phyloP scores from a whole-genome alignment of 2,329 filamentous ascomycete genomes.

The Microdochium paspali region DNA sequence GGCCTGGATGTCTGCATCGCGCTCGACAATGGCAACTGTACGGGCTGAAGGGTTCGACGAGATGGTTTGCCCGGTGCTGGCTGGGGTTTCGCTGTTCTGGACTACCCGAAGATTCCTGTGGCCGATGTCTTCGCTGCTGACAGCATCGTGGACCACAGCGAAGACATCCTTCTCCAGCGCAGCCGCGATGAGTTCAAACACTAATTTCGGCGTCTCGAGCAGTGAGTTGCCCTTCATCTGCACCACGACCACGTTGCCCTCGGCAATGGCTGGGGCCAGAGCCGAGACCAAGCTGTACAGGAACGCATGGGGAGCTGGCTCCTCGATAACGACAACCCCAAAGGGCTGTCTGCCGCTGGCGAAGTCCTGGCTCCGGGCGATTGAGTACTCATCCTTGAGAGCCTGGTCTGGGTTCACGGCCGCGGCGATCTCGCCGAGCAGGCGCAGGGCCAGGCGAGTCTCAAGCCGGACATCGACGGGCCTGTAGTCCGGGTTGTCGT shows the following conservation, averaged over 20 bases:
- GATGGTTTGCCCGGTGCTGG: too few species aligned
- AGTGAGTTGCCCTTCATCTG: constrained; percentile 15
- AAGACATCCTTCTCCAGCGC: constrained; percentile 8
- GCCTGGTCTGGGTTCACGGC: constrained; percentile 14
- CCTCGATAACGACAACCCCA: constrained; percentile 20
- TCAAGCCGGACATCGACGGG: constrained; percentile 22
- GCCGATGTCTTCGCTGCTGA: constrained; percentile 3
- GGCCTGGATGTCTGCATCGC: constrained; percentile 41
- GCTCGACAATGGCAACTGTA: constrained; percentile 47
- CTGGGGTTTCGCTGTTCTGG: too few species aligned
- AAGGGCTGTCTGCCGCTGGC: constrained; percentile 9
- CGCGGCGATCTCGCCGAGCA: constrained; percentile 18
- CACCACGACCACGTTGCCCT: constrained; percentile 23
- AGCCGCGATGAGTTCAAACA: constrained; percentile 13
- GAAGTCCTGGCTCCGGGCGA: constrained; percentile 15
- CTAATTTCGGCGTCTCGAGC: constrained; percentile 9
- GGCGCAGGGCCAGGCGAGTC: constrained; percentile 18
- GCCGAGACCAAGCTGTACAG: constrained; percentile 21
- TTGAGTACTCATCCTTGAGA: constrained; percentile 19
- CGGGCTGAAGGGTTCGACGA: background rate
- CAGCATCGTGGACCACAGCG: constrained; percentile 16
- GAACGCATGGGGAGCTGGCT: constrained; percentile 16
- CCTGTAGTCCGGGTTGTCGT: constrained; percentile 16
- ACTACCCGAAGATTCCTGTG: background rate
- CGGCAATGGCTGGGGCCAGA: constrained; percentile 22